A percentile compares a stretch with the other conserved stretches of the same genome.
Conservation (phyloP, 768 basidiomycete genomes). For the Suillus sp. region DNA sequence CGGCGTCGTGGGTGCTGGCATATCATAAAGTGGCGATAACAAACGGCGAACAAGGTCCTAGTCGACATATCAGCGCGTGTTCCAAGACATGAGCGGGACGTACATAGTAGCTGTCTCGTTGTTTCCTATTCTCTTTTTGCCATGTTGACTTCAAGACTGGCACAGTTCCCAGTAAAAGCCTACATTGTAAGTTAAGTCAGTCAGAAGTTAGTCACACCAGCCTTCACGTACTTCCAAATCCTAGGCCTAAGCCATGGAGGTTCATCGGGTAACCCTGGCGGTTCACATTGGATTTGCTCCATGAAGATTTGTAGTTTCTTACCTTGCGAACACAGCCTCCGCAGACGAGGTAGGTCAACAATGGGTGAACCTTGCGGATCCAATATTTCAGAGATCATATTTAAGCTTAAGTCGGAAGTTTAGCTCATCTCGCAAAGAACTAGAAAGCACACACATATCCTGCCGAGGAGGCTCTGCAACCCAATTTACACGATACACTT, state of each 20-base stretch:
- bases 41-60: slow-evolving; percentile 73
- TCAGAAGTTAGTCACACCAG: slow-evolving; percentile 6
- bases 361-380: slow-evolving; percentile 49
- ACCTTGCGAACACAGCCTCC: slow-evolving; percentile 65
- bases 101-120: slow-evolving; percentile 76
- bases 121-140: slow-evolving; percentile 57
- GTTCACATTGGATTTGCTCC: not conserved
- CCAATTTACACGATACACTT: slow-evolving; percentile 59
- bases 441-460: slow-evolving; percentile 51
- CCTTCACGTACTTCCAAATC: slow-evolving; percentile 67
- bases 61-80: slow-evolving; percentile 14
- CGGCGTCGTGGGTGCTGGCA: slow-evolving; percentile 45
- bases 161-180: slow-evolving; percentile 65
- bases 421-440: slow-evolving; percentile 4
- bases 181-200: slow-evolving; percentile 28
- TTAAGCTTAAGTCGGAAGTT: slow-evolving; percentile 28
- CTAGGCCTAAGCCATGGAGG: slow-evolving; percentile 76
- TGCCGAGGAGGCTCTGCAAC: slow-evolving; percentile 58
- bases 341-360: slow-evolving; percentile 59
- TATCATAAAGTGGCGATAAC: slow-evolving; percentile 51
- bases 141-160: slow-evolving; percentile 59
- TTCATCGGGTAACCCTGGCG: slow-evolving; percentile 68
- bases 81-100: slow-evolving; percentile 25
- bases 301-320: slow-evolving; percentile 18
- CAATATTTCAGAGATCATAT: slow-evolving; percentile 60